phyloP scores from a whole-genome alignment of 2,329 filamentous ascomycete genomes.

The Sporothrix phasma region DNA sequence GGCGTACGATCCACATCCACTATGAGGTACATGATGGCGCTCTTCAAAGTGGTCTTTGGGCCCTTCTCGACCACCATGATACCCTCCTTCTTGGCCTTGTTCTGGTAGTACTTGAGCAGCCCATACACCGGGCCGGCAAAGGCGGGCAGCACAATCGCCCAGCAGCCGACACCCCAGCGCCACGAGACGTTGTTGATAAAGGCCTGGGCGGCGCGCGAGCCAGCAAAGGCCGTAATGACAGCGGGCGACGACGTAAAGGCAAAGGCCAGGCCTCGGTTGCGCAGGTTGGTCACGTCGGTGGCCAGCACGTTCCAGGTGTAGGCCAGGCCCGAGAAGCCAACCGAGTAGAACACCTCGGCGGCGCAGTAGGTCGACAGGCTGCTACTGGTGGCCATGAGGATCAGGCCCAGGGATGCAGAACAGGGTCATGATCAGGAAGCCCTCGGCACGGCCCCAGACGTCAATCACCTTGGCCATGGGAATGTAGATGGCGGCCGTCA shows the following conservation, averaged over 20 bases:
- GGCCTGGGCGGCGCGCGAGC: conserved; percentile 26
- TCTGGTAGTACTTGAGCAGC: conserved; percentile 44
- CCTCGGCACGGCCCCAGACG: conserved; percentile 56
- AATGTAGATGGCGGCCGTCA: conserved; percentile 50
- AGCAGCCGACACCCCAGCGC: conserved; percentile 54
- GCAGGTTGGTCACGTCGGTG: conserved; percentile 52
- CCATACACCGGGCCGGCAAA: conserved; percentile 49
- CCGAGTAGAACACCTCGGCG: conserved; percentile 47
- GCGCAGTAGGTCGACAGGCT: conserved; percentile 39
- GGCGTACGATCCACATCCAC: neutral
- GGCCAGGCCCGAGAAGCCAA: conserved; percentile 47
- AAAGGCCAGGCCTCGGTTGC: conserved; percentile 52
- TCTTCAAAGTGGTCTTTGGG: conserved; percentile 33
- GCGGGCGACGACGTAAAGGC: conserved; percentile 53
- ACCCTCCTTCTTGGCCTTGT: conserved; percentile 44
- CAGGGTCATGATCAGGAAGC: conserved; percentile 43
- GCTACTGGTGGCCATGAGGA: conserved; percentile 51
- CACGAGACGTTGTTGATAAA: conserved; percentile 44
- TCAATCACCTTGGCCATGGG: conserved; percentile 58
- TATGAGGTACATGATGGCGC: conserved; percentile 30
- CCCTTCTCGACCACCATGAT: conserved; percentile 23
- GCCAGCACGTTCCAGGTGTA: conserved; percentile 34
- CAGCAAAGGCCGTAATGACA: conserved; percentile 43
- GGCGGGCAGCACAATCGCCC: conserved; percentile 47
- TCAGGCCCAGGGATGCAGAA: conserved; percentile 38